Base-by-base conservation (phyloP, 75 land plant species). In the Larix kaempferi region DNA sequence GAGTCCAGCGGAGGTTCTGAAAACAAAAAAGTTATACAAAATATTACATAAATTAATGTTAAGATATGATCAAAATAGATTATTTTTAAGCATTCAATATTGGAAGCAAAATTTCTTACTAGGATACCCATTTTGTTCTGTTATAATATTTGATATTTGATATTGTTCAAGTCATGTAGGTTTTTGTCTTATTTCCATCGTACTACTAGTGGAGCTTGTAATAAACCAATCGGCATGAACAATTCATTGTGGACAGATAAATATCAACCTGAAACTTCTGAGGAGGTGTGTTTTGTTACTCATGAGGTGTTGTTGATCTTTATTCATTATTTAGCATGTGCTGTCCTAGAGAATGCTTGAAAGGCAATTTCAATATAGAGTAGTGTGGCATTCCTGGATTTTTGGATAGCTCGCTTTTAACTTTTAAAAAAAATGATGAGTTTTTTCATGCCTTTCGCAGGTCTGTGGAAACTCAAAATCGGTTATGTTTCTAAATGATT, bases 391-490 rank as follows among this genome's bases (percentile, higher is more conserved):
- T 26, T 62, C 5, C 26, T 39, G 21, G 23, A 7, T 12, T 62
- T 13, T n/a, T 67, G 21, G 23, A 59, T 41, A 57, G 78, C 55
- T 78, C 11, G 8, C 10, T 74, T 78, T 78, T 23, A 37, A 19
- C 23, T 22, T 55, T 71, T 74, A 23, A 17, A 55, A 55, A 49
- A 23, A 71, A 41, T 29, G 64, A 80, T 14, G 17, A 82, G 58
- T 3, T 13, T 23, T 54, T 49, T 73, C 52, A 49, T 49, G 52
- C 17, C 41, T 64, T 22, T 6, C 76, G 52, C 83, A 97, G 99
- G 91, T 97, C 11, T 97, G 98, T 88, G 99, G 99, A 23, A 97
- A 97, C 77, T 58, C 27, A 64, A 82, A 87, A 63, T 60, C 92
- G 23, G 92, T 97, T 19, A 88, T 80, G 61, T 57, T 71, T 71